Conservation (phyloP, 2,329 filamentous ascomycete genomes). For the Aspergillus awamori region DNA sequence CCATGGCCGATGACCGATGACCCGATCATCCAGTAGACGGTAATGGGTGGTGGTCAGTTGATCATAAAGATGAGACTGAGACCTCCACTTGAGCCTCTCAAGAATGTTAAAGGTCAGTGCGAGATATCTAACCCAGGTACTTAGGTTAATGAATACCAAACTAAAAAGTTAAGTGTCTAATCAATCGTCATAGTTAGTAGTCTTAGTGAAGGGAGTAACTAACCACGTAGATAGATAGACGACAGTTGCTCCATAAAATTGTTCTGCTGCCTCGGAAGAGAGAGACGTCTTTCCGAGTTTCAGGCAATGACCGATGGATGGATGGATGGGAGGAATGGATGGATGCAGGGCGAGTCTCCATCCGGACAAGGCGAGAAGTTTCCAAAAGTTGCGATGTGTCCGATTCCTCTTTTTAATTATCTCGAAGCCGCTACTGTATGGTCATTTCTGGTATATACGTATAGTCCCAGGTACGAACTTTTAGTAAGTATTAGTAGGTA, state of each 20-base stretch:
- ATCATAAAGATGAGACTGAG: conserved; percentile 19
- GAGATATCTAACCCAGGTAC: not conserved
- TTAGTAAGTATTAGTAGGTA: conserved; percentile 12
- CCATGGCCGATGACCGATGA: conserved; percentile 15
- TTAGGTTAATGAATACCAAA: no score
- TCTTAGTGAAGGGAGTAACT: no score
- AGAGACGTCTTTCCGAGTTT: conserved; percentile 16
- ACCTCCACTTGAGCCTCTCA: conserved; percentile 27
- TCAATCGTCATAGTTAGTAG: no score
- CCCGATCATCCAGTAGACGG: conserved; percentile 10
- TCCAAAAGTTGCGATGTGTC: conserved; percentile 8
- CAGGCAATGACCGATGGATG: conserved; percentile 10
- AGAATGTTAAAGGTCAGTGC: conserved; percentile 20
- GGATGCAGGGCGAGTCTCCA: conserved; percentile 1
- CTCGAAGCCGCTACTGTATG: conserved; percentile 22
- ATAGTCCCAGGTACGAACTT: not conserved
- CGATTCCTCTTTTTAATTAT: conserved; percentile 8
- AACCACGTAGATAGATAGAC: no score
- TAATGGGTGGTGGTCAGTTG: conserved; percentile 30
- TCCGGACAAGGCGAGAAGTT: not conserved
- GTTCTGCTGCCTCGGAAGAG: not conserved
- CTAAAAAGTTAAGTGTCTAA: not conserved
- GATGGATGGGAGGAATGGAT: no score
- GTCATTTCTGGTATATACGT: conserved; percentile 16
- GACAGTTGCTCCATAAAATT: no score